Conservation (phyloP, 2,329 filamentous ascomycete species). For the Ophiostoma populinum region DNA sequence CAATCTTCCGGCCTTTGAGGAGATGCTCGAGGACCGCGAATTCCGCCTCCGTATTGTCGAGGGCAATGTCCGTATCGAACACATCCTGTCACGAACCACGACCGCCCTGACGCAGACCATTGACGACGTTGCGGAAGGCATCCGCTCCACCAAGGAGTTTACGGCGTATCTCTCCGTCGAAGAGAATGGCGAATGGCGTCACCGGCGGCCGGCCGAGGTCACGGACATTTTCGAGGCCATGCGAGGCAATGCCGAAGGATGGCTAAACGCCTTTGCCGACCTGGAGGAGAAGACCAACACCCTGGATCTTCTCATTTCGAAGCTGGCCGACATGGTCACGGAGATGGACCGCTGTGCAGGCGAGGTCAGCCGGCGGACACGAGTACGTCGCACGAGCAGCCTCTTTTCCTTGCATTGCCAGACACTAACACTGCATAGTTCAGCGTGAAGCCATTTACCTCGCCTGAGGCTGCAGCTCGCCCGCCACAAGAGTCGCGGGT, state of each 20-base stretch:
- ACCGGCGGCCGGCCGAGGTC: conserved; percentile 40
- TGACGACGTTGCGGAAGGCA: conserved; percentile 62
- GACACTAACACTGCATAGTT: conserved; percentile 11
- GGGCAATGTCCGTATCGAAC: conserved; percentile 82
- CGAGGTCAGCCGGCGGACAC: conserved; percentile 61
- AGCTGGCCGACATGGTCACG: conserved; percentile 58
- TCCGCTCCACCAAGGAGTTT: conserved; percentile 60
- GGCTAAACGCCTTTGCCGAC: conserved; percentile 64
- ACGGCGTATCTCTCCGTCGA: conserved; percentile 56
- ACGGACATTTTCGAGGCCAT: conserved; percentile 71
- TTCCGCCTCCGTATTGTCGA: conserved; percentile 71
- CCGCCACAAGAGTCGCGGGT: conserved; percentile 6
- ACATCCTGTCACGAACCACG: conserved; percentile 68
- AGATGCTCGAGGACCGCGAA: conserved; percentile 67
- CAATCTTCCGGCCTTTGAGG: conserved; percentile 68
- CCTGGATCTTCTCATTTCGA: conserved; percentile 51
- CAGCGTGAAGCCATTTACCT: conserved; percentile 15
- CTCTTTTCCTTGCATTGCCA: conserved; percentile 5
- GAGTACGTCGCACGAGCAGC: conserved; percentile 40
- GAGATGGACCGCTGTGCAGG: conserved; percentile 79
- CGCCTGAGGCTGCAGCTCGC: conserved; percentile 5
- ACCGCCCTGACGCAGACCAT: conserved; percentile 59
- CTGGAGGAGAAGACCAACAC: conserved; percentile 56
- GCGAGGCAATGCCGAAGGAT: conserved; percentile 83
- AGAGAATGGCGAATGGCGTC: conserved; percentile 39